Conservation (phyloP, 176 grass and related monocot species). For the Paspalum vaginatum region DNA sequence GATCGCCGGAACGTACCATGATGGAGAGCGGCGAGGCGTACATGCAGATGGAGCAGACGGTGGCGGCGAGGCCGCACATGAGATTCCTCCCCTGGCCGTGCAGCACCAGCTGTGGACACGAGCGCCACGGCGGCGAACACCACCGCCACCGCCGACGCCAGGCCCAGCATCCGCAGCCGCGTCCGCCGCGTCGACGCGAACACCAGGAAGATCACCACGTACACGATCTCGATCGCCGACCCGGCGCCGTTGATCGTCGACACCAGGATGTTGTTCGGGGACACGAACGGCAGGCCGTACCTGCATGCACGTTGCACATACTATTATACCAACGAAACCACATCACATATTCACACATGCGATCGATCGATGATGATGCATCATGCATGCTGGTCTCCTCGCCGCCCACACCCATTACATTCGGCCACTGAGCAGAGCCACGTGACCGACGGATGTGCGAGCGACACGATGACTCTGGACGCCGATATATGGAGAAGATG, state of each 20-base stretch:
- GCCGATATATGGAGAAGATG: background rate
- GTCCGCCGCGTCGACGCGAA: constrained; percentile 59
- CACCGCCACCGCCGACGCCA: constrained; percentile 53
- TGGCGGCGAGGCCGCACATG: constrained; percentile 71
- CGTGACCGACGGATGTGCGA: background rate
- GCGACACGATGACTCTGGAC: background rate
- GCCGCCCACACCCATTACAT: no score
- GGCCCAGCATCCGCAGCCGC: constrained; percentile 54
- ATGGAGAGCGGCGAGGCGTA: constrained; percentile 93
- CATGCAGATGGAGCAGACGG: constrained; percentile 96
- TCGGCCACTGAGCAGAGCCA: no score
- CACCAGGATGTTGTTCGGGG: constrained; percentile 90
- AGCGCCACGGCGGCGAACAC: constrained; percentile 61
- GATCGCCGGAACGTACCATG: constrained; percentile 54
- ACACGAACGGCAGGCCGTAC: constrained; percentile 91
- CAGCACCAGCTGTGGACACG: constrained; percentile 66
- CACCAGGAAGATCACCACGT: constrained; percentile 78
- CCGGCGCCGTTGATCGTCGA: constrained; percentile 92
- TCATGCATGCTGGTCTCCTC: no score
- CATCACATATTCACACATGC: no score
- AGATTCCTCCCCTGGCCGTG: constrained; percentile 60
- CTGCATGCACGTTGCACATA: no score
- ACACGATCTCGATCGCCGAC: constrained; percentile 61
- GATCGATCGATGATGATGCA: no score
- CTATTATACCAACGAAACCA: no score